Evolutionary conservation across 78 protist genomes (phyloP).

Genomic region (slime mould (Dictyostelium discoideum)): dicty_2.7 NC_007089.4:1890001-1890500

Average conservation of each 20-base stretch:
- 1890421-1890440: not conserved
- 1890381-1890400: not conserved
- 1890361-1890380: no score
- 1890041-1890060: slow-evolving; percentile 32
- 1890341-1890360: not conserved
- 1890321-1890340: not conserved
- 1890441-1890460: not conserved
- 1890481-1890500: not conserved
- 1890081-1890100: slow-evolving; percentile 71
- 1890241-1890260: not conserved
- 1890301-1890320: not conserved
- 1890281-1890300: no score
- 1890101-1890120: slow-evolving; percentile 19
- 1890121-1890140: slow-evolving; percentile 58
- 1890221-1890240: not conserved
- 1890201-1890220: slow-evolving; percentile 8
- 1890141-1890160: slow-evolving; percentile 64
- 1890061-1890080: slow-evolving; percentile 76
- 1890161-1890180: slow-evolving; percentile 67
- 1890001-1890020: slow-evolving; percentile 56
- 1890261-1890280: not conserved
- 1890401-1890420: not conserved
- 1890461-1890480: not conserved
- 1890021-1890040: slow-evolving; percentile 54
- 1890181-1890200: slow-evolving; percentile 35